Conservation (phyloP, 2,329 filamentous ascomycete species). For the Zopfia rhizophila region DNA sequence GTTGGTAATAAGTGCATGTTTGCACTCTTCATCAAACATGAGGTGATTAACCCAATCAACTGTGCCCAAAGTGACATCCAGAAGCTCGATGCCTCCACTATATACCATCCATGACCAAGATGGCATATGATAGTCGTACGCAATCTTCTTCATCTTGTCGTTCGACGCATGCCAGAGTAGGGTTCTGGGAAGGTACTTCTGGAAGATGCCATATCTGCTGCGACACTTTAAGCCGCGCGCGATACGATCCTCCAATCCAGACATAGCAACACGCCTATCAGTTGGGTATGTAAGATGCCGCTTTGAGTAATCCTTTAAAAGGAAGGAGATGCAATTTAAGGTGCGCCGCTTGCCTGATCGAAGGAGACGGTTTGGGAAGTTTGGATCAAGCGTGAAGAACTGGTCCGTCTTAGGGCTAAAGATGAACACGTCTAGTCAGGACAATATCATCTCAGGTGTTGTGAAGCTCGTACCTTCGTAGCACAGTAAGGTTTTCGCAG, state of each 20-base stretch:
- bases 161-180: conserved; percentile 5
- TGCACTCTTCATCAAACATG: neutral
- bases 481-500: neutral
- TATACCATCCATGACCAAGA: conserved; percentile 4
- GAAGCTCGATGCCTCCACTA: neutral
- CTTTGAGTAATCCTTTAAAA: conserved; percentile 6
- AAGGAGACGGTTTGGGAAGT: neutral
- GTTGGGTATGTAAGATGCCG: conserved; percentile 1
- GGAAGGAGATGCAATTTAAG: conserved; percentile 1
- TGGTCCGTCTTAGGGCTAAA: neutral
- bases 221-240: neutral
- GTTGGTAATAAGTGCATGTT: neutral
- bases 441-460: neutral
- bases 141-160: conserved; percentile 3
- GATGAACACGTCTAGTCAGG: neutral
- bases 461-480: conserved; percentile 3
- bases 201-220: conserved; percentile 8
- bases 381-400: neutral
- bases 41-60: conserved; percentile 1
- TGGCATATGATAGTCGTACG: neutral
- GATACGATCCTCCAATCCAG: conserved; percentile 7
- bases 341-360: neutral
- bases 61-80: neutral
- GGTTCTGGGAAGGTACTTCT: conserved; percentile 6
- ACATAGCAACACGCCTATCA: conserved; percentile 11